Evolutionary conservation across 208 protist genomes (phyloP), one percentile per base, ranked within the genome.

Genomic region (Polymyxa betae): DNA sequence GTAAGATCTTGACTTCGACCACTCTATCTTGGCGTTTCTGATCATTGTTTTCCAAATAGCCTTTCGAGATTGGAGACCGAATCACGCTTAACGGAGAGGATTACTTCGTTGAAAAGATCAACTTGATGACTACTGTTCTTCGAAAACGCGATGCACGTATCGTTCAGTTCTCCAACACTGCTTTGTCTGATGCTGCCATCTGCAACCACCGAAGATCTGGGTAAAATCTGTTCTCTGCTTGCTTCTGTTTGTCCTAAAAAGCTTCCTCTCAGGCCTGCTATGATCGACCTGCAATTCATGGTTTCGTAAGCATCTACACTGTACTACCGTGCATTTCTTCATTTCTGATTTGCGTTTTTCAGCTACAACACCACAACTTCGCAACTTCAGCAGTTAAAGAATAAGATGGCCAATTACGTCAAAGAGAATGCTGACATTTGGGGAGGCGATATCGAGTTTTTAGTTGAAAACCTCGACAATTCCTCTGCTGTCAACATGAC

Each of bases 41-140:
- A 60, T 60, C 49, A 24, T 24, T 24, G 12, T 24, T 60, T 24
- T 60, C 24, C 49, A 5, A 5, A 20, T 43, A 82, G 72, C 16
- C 72, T 5, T 82, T 40, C 35, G 72, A 82, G 40, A 43, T 82
- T 43, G 72, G 72, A 5, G 72, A 82, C n/a, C 72, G 72, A 5
- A n/a, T 82, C 72, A 82, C 72, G 72, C 5, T 82, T n/a, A n/a
- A 82, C 72, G 72, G n/a, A 20, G 16, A 82, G 16, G 72, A 82
- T n/a, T 82, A 45, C n/a, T 82, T 82, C n/a, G n/a, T 82, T n/a
- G 35, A 82, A 5, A 35, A 43, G 35, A 82, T 82, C 72, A 12
- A 82, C 5, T 43, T 82, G 72, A 35, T 82, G 72, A 40, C 72
- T 5, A 82, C 72, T n/a, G 72, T 45, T 5, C 5, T 82, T 5